These are phyloP conservation scores for Agrostemma githago DNA, from an alignment of 148 eudicot genomes.

Conservation along the genomic window DNA sequence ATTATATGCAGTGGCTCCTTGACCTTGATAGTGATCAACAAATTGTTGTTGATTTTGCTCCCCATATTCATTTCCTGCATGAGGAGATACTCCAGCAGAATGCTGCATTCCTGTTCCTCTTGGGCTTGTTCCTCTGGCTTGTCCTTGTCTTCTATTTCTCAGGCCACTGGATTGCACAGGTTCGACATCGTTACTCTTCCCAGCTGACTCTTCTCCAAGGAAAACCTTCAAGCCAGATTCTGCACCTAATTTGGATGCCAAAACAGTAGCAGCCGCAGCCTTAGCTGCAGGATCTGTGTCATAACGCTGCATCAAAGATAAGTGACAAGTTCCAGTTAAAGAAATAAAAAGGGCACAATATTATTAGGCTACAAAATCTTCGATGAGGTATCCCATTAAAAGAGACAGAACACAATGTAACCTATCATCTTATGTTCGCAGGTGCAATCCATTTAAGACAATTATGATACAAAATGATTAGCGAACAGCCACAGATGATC, in stretches of 20 bases:
- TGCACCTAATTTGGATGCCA: slow-evolving; percentile 84
- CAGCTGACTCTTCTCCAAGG: slow-evolving; percentile 58
- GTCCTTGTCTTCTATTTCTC: slow-evolving; percentile 61
- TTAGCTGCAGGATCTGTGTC: slow-evolving; percentile 96
- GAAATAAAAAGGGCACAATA: background rate
- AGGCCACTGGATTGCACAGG: slow-evolving; percentile 53
- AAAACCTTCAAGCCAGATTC: slow-evolving; percentile 79
- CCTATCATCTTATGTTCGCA: background rate
- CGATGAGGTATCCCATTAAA: background rate
- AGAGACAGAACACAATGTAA: background rate
- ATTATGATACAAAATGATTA: background rate
- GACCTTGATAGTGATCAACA: slow-evolving; percentile 61
- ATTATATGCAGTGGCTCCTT: slow-evolving; percentile 43
- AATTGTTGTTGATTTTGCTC: slow-evolving; percentile 42
- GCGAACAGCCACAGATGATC: background rate
- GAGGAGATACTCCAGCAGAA: slow-evolving; percentile 35
- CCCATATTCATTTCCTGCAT: slow-evolving; percentile 33
- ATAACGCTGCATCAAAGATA: slow-evolving; percentile 58
- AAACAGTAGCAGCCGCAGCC: slow-evolving; percentile 91
- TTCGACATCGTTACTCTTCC: slow-evolving; percentile 68
- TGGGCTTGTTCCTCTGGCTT: slow-evolving; percentile 35
- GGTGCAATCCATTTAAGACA: background rate
- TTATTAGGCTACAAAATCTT: background rate
- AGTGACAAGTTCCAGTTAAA: background rate
- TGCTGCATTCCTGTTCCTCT: slow-evolving; percentile 34